These are phyloP conservation scores for Fraxinus paxiana DNA, from an alignment of 305 asterid species.

Conservation along the genomic window DNA sequence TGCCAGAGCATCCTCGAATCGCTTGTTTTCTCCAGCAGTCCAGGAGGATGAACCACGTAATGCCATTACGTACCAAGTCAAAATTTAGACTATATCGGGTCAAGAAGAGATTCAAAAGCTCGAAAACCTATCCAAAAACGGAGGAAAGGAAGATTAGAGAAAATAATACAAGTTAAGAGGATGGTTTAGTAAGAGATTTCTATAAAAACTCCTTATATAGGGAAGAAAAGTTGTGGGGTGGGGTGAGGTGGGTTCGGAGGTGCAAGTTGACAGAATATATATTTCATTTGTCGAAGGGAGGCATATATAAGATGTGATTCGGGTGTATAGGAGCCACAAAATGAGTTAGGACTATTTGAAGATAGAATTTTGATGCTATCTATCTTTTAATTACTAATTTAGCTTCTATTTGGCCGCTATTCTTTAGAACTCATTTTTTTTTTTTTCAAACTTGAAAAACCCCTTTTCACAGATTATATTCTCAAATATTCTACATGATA, in stretches of 20 bases:
- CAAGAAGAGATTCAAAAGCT: not conserved
- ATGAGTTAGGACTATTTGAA: not conserved
- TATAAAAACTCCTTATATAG: not conserved
- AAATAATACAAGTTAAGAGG: not conserved
- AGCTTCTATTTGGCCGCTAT: not conserved
- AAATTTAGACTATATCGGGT: not conserved
- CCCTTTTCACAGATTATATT: not conserved
- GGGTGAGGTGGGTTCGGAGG: not conserved
- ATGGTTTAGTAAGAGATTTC: not conserved
- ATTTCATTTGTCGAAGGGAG: not conserved
- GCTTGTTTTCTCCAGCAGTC: not conserved
- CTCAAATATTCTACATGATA: not conserved
- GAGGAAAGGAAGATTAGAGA: not conserved
- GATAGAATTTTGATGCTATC: not conserved
- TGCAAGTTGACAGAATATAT: slow-evolving; percentile 1
- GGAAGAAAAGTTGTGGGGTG: slow-evolving; percentile 1
- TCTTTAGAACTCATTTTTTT: not conserved
- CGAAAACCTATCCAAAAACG: not conserved
- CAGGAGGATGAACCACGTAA: not conserved
- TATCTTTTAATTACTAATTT: not conserved
- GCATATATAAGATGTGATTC: slow-evolving; percentile 5
- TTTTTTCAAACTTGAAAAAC: not conserved
- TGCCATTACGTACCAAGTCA: not conserved
- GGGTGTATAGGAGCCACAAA: not conserved
- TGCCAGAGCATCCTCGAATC: slow-evolving; percentile 4